phyloP scores from a whole-genome alignment of 345 rosid species.

The Fremontodendron californicum region DNA sequence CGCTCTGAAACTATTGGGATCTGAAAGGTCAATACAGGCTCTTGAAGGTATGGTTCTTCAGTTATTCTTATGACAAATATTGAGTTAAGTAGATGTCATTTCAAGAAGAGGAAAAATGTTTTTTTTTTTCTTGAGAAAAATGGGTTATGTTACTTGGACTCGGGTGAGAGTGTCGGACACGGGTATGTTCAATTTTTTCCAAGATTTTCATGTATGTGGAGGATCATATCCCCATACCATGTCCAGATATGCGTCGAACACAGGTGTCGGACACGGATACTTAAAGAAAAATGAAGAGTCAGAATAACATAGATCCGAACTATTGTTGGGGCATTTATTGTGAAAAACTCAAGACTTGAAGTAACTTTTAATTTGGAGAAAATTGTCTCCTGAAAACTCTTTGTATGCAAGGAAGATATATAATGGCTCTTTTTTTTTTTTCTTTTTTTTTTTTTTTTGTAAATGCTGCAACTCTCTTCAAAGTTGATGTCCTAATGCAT shows the following conservation, averaged over 20 bases:
- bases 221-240: too few species aligned
- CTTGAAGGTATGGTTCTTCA: constrained; percentile 65
- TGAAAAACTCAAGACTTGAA: not conserved
- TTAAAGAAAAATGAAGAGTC: too few species aligned
- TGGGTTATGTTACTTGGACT: not conserved
- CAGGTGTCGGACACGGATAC: too few species aligned
- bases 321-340: not conserved
- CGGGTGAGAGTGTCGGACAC: too few species aligned
- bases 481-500: constrained; percentile 12
- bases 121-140: not conserved
- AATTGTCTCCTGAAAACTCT: not conserved
- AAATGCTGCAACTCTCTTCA: not conserved
- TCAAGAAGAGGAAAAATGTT: not conserved
- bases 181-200: too few species aligned
- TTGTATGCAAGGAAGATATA: not conserved
- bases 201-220: too few species aligned
- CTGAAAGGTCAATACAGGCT: constrained; percentile 88
- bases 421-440: not conserved
- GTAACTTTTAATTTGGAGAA: constrained; percentile 4
- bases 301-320: too few species aligned
- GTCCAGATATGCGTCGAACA: too few species aligned
- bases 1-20: constrained; percentile 85
- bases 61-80: not conserved
- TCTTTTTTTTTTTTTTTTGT: not conserved
- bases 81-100: not conserved